A percentile compares a stretch with the other conserved stretches of the same genome.
These are phyloP conservation scores for Zymoseptoria ardabiliae DNA, from an alignment of 2,329 filamentous ascomycete genomes.

Conservation along the genomic window DNA sequence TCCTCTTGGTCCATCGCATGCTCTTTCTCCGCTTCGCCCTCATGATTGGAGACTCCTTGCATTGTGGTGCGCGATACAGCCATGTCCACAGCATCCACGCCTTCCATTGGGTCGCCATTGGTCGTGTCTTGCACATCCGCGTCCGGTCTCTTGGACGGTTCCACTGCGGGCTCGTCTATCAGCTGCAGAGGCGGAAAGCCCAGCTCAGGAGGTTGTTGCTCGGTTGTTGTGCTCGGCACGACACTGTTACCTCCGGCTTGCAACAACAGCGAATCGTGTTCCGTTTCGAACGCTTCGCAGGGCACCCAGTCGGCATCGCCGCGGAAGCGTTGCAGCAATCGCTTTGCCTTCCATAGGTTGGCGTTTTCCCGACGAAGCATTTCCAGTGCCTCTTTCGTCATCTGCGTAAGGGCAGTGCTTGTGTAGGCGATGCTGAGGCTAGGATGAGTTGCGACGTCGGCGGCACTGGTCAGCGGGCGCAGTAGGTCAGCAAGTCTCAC, in stretches of 20 bases:
- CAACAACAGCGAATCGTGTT: conserved; percentile 39
- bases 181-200: conserved; percentile 2
- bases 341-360: conserved; percentile 66
- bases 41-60: background rate
- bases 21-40: background rate
- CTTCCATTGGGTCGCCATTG: conserved; percentile 19
- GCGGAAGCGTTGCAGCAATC: conserved; percentile 63
- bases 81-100: conserved; percentile 20
- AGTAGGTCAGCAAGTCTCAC: conserved; percentile 45
- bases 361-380: conserved; percentile 69
- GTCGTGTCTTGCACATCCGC: conserved; percentile 1
- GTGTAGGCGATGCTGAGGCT: conserved; percentile 68
- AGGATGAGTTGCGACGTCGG: conserved; percentile 67
- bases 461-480: conserved; percentile 65
- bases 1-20: background rate
- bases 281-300: conserved; percentile 45
- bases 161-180: conserved; percentile 5
- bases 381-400: conserved; percentile 60
- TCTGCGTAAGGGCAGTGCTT: conserved; percentile 63
- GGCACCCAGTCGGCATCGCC: conserved; percentile 66
- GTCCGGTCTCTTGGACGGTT: conserved; percentile 6
- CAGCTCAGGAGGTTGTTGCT: conserved; percentile 10
- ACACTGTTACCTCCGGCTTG: conserved; percentile 9
- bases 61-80: conserved; percentile 1
- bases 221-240: conserved; percentile 17